A percentile compares a stretch with the other conserved stretches of the same genome.
Evolutionary conservation across 2,329 filamentous ascomycete species (phyloP).

Genomic region (Dothideomycetes sp.): DNA sequence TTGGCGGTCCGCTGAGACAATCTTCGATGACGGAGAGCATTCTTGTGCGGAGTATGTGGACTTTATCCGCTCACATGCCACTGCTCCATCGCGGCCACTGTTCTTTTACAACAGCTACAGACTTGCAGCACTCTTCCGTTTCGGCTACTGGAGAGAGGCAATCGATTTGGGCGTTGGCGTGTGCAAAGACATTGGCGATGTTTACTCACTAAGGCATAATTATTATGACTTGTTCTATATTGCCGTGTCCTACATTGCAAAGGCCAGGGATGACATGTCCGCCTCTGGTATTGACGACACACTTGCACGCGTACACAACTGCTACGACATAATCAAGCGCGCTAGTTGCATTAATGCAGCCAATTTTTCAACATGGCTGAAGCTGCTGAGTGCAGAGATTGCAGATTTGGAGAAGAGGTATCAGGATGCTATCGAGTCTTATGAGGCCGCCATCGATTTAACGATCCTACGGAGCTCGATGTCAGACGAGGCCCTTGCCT

Average conservation of each 20-base stretch:
- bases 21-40: constrained; percentile 61
- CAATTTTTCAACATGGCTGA: constrained; percentile 62
- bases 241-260: constrained; percentile 28
- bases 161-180: constrained; percentile 30
- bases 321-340: constrained; percentile 51
- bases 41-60: constrained; percentile 45
- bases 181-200: constrained; percentile 27
- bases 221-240: constrained; percentile 34
- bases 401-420: constrained; percentile 38
- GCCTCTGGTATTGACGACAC: constrained; percentile 33
- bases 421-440: constrained; percentile 49
- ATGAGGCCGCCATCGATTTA: constrained; percentile 64
- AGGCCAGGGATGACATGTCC: constrained; percentile 26
- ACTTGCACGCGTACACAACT: constrained; percentile 41
- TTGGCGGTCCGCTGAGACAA: constrained; percentile 35
- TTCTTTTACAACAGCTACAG: constrained; percentile 54
- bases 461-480: constrained; percentile 53
- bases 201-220: constrained; percentile 32
- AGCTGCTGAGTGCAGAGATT: constrained; percentile 56
- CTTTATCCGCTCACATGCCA: constrained; percentile 33
- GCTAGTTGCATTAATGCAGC: constrained; percentile 55
- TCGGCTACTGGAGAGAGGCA: constrained; percentile 31
- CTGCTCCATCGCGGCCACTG: constrained; percentile 52
- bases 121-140: constrained; percentile 30
- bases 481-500: constrained; percentile 62